Percentiles rank a stretch among this genome's conserved stretches.
Conservation (phyloP, 2,329 filamentous ascomycete genomes). For the Thelonectria olida region DNA sequence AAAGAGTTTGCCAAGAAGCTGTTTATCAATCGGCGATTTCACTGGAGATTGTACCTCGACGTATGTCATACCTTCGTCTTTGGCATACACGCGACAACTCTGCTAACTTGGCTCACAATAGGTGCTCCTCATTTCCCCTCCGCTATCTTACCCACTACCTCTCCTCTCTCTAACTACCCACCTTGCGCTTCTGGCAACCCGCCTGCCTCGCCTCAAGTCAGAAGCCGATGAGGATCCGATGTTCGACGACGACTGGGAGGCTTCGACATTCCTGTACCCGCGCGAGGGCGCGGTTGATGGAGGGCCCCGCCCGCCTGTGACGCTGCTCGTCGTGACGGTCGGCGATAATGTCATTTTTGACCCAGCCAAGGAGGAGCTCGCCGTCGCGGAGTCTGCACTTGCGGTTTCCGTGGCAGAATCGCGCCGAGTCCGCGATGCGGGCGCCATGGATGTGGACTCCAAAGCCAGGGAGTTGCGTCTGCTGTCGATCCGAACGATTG, state of each 20-base stretch:
- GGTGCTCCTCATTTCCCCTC: constrained; percentile 93
- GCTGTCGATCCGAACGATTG: constrained; percentile 76
- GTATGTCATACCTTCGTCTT: constrained; percentile 61
- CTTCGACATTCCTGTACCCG: constrained; percentile 80
- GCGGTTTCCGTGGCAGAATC: constrained; percentile 79
- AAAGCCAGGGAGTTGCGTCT: constrained; percentile 61
- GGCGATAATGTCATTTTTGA: constrained; percentile 94
- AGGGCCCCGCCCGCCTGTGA: constrained; percentile 77
- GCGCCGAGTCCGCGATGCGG: constrained; percentile 31
- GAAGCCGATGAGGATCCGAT: constrained; percentile 95
- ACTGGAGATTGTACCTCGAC: constrained; percentile 97
- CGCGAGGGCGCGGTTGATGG: constrained; percentile 48
- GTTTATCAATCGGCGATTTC: constrained; percentile 89
- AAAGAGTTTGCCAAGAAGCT: constrained; percentile 75
- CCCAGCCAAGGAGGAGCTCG: constrained; percentile 88
- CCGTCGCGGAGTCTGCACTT: constrained; percentile 88
- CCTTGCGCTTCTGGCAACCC: constrained; percentile 88
- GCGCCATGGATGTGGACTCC: constrained; percentile 54
- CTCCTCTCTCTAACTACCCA: constrained; percentile 93
- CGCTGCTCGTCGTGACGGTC: constrained; percentile 87
- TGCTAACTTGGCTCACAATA: constrained; percentile 48
- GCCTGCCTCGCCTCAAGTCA: constrained; percentile 84
- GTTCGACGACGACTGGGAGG: constrained; percentile 98
- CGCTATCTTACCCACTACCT: constrained; percentile 90
- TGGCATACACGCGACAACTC: not conserved